Conservation (phyloP, 768 basidiomycete species). For the Galerina sulciceps region DNA sequence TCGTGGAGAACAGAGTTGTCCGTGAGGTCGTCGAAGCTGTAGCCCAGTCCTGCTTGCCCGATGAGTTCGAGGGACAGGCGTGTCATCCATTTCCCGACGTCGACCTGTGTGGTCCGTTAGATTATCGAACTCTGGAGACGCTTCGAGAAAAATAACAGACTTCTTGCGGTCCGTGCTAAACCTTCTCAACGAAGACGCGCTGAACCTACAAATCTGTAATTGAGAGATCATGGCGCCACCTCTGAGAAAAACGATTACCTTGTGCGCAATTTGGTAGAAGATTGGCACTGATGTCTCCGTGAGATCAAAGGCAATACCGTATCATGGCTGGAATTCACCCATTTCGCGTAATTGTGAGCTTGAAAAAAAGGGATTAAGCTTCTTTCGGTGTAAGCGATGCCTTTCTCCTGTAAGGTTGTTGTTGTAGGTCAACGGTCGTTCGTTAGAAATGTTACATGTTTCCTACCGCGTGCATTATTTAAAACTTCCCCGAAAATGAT, state of each 20-base stretch:
- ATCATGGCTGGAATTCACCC: conserved; percentile 14
- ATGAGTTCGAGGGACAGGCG: conserved; percentile 53
- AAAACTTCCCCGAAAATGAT: conserved; percentile 29
- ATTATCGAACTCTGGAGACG: neutral
- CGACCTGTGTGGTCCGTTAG: conserved; percentile 27
- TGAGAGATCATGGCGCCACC: neutral
- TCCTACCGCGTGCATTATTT: conserved; percentile 24
- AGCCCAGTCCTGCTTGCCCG: conserved; percentile 53
- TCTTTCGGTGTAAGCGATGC: conserved; percentile 46
- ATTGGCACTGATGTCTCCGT: conserved; percentile 30
- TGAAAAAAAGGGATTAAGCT: conserved; percentile 52
- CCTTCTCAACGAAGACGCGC: conserved; percentile 27
- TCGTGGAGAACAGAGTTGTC: conserved; percentile 32
- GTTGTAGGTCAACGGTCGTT: neutral
- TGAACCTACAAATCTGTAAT: conserved; percentile 25
- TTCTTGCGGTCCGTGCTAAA: conserved; percentile 34
- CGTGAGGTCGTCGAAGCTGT: conserved; percentile 44
- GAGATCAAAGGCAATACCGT: neutral
- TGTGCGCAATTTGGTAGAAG: conserved; percentile 35
- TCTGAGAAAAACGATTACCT: conserved; percentile 15
- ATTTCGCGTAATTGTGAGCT: conserved; percentile 42
- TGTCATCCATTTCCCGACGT: conserved; percentile 41
- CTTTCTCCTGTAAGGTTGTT: conserved; percentile 34
- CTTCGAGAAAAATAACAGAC: conserved; percentile 10
- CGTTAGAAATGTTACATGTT: neutral